Evolutionary conservation across 768 basidiomycete genomes (phyloP), one percentile per base, ranked within the genome.

Genomic region (Tulasnella sp.): DNA sequence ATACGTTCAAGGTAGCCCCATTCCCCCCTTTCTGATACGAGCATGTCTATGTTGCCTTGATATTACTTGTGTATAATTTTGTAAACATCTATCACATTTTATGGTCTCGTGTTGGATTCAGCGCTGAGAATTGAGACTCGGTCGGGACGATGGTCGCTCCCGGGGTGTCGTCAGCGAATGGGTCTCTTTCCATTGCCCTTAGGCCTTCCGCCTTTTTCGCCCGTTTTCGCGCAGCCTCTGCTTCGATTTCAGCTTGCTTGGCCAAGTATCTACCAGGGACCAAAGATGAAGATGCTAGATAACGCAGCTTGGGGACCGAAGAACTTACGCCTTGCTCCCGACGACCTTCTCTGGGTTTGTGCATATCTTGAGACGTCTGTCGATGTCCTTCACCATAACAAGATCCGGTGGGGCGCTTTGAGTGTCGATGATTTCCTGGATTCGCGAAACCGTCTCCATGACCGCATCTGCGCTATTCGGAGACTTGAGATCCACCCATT

Each of bases 301-400:
- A 1, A 4, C n/a, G 0, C 14, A 58, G 3, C 79, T n/a, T 1
- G 42, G 74, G 34, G 24, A 44, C 36, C 38, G 42, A 71, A 38
- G 27, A n/a, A 92, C 84, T 84, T 93, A 96, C 3, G 94, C 93
- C 80, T 90, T 92, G 81, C 92, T 97, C n/a, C 96, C 96, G 18
- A 92, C 91, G 7, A 97, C 92, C 85, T 97, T 98, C 85, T 97
- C 96, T 6, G 98, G 98, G 83, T 99, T 99, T 84, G 96, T 94
- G 87, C 97, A 98, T 48, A 93, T 83, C 83, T 91, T 92, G 71
- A 99, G 87, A 71, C 96, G 88, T 83, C 92, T 90, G 84, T 99
- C 98, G 9, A 99, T 92, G 83, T 94, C 93, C 19, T 94, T 92
- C 19, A 98, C 96, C 40, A 89, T 87, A 80, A 95, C 95, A 18